Evolutionary conservation across 2,329 filamentous ascomycete genomes (phyloP).

Genomic region (Fusarium sp.): DNA sequence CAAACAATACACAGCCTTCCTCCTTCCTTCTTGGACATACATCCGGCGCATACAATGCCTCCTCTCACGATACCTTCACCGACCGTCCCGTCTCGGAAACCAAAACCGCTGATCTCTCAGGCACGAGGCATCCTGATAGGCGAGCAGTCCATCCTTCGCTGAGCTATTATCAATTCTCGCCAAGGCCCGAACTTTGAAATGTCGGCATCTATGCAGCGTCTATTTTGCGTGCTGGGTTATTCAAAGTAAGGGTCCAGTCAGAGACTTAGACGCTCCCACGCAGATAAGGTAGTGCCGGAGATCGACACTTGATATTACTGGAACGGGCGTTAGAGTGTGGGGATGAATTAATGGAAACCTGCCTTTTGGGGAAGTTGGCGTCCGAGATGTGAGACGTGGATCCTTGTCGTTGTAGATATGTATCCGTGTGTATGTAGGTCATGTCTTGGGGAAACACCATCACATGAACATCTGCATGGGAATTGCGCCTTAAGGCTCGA

Average conservation of each 20-base stretch:
- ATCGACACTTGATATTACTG: constrained; percentile 23
- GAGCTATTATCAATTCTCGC: neutral
- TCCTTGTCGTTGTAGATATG: constrained; percentile 3
- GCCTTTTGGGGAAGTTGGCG: constrained; percentile 36
- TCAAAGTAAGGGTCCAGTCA: constrained; percentile 36
- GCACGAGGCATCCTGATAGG: constrained; percentile 44
- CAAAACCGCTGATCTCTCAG: constrained; percentile 28
- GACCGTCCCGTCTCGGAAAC: constrained; percentile 30
- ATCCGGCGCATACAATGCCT: constrained; percentile 20
- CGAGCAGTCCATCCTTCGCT: neutral
- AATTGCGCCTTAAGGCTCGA: neutral
- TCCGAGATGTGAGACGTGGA: constrained; percentile 23
- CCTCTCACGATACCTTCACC: constrained; percentile 25
- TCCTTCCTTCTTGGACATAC: constrained; percentile 40
- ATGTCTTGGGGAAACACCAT: neutral
- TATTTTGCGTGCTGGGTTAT: constrained; percentile 10
- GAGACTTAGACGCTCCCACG: constrained; percentile 29
- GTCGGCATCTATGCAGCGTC: constrained; percentile 15
- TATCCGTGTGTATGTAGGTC: neutral
- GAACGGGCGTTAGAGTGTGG: constrained; percentile 20
- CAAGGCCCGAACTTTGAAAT: neutral
- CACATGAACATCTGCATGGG: neutral
- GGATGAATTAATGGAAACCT: constrained; percentile 30
- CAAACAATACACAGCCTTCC: constrained; percentile 5
- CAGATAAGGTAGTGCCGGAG: constrained; percentile 33